These are phyloP conservation scores for Podospora pseudocomata DNA, from an alignment of 495 filamentous ascomycete species.

Conservation along the genomic window DNA sequence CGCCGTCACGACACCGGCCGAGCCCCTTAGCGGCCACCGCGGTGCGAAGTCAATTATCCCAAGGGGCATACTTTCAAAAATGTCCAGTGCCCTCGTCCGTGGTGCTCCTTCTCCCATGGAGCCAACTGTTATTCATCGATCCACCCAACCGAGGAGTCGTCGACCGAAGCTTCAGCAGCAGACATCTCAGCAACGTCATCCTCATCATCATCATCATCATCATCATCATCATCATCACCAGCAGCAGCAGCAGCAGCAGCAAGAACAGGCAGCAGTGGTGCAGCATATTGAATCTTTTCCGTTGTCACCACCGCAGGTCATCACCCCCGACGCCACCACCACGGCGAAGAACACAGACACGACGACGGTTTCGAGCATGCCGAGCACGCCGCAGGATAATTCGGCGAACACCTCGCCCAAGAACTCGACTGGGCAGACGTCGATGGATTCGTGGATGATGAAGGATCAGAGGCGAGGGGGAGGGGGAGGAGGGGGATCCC, in stretches of 20 bases:
- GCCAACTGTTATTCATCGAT: conserved; percentile 46
- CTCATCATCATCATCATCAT: neutral
- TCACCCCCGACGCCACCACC: neutral
- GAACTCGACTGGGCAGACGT: conserved; percentile 39
- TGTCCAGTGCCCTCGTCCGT: conserved; percentile 44
- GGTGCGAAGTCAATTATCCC: conserved; percentile 26
- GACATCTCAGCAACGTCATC: conserved; percentile 19
- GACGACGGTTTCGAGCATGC: conserved; percentile 8
- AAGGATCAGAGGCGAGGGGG: conserved; percentile 7
- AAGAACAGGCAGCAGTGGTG: neutral
- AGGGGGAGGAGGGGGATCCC: neutral
- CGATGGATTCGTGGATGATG: conserved; percentile 38
- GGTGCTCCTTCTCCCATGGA: conserved; percentile 29
- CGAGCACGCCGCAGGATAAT: neutral
- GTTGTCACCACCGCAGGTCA: conserved; percentile 1
- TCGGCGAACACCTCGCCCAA: conserved; percentile 5
- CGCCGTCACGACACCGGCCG: conserved; percentile 1
- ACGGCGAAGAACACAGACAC: conserved; percentile 1
- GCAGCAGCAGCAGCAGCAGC: too few species aligned
- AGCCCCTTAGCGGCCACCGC: neutral
- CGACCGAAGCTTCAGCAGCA: conserved; percentile 28
- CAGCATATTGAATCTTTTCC: neutral
- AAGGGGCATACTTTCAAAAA: conserved; percentile 30
- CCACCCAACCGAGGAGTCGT: conserved; percentile 32
- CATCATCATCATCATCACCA: too few species aligned